Evolutionary conservation across 108 stramenopile species (phyloP), one percentile per base, ranked within the genome.

Genomic region (Cylindrotheca closterium): DNA sequence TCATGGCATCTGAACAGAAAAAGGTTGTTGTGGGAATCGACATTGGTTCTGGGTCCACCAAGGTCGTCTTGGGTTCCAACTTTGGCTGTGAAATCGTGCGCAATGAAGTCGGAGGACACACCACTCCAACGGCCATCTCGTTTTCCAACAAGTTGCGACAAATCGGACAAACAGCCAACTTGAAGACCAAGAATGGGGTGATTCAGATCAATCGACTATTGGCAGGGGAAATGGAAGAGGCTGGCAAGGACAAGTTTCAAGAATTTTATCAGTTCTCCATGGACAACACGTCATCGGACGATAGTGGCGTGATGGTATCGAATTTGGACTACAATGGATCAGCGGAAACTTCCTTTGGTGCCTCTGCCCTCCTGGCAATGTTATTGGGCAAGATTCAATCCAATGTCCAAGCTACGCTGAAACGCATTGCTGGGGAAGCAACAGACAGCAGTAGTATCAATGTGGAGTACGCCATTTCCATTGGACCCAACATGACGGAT

Each of bases 1-100:
- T n/a, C n/a, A n/a, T n/a, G n/a, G n/a, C n/a, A n/a, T n/a, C n/a
- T n/a, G n/a, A n/a, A n/a, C 37, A 7, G 15, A 42, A 42, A 15
- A 42, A 42, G 37, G 58, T 58, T 12, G 34, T 58, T 7, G 82
- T 79, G 21, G 82, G 82, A 22, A 49, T 83, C 33, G 77, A 82
- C 32, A 50, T 82, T 30, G 82, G 82, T 58, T n/a, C 68, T 42
- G 68, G 61, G 30, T 54, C 71, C n/a, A 76, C 81, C 56, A 82
- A 82, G 57, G 59, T 73, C 28, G 63, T 68, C 17, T 37, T 73
- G 45, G 75, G 70, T 18, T 30, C 49, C 8, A 24, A 22, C 0
- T 22, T 48, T 33, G 34, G 57, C 23, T 65, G 71, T 62, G 81
- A 82, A 57, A 66, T 82, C 46, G 81, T 82, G 0, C 81, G 81